These are phyloP conservation scores for Euphorbia schlechtendalii DNA, from an alignment of 441 rosid genomes.

Conservation along the genomic window DNA sequence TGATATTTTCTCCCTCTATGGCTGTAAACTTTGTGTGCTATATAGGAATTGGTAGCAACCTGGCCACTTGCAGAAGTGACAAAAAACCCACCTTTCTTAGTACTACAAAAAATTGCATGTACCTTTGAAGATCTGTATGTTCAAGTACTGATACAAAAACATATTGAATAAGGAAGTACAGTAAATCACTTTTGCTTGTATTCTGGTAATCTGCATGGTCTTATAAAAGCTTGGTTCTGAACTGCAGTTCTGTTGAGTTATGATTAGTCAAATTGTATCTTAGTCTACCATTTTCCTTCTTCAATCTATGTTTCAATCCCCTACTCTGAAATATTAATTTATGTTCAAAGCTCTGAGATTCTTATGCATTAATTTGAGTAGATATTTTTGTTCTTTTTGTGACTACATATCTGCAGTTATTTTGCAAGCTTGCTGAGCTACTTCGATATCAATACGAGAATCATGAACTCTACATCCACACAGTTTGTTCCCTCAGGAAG, in stretches of 20 bases:
- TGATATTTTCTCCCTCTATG: slow-evolving; percentile 1
- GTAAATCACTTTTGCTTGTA: neutral
- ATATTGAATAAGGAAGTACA: neutral
- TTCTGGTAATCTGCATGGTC: neutral
- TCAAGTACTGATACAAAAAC: slow-evolving; percentile 4
- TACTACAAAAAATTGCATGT: slow-evolving; percentile 6
- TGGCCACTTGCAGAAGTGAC: slow-evolving; percentile 2
- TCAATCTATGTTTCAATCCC: neutral
- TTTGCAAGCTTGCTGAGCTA: slow-evolving; percentile 25
- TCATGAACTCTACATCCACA: slow-evolving; percentile 71
- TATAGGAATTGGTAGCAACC: slow-evolving; percentile 14
- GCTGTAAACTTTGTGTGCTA: slow-evolving; percentile 3
- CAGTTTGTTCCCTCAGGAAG: slow-evolving; percentile 69
- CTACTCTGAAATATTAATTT: slow-evolving; percentile 6
- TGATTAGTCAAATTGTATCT: slow-evolving; percentile 4
- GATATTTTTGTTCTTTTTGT: slow-evolving; percentile 5
- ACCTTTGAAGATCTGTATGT: neutral
- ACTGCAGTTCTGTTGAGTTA: neutral
- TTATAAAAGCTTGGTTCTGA: neutral
- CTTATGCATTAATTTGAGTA: slow-evolving; percentile 12
- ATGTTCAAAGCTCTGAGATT: slow-evolving; percentile 14
- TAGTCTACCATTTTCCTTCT: neutral
- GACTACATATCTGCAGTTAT: slow-evolving; percentile 11
- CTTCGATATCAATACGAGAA: slow-evolving; percentile 29
- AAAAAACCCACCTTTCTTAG: too few species aligned